Evolutionary conservation across 305 asterid species (phyloP).

Genomic region (Rubia balearica): DNA sequence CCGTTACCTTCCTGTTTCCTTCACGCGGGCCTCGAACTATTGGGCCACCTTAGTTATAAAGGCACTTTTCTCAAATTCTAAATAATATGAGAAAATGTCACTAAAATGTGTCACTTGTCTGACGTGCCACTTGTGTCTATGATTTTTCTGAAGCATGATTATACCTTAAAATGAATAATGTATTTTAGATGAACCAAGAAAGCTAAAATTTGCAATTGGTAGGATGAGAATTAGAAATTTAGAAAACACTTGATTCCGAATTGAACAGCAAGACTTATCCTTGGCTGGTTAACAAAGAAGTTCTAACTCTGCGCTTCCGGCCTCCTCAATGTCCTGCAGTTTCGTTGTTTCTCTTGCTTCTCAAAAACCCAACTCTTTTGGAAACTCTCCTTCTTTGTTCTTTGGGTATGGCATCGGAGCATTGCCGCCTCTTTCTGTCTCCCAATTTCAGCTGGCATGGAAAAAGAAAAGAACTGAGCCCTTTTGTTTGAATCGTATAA

Average conservation of each 20-base stretch:
- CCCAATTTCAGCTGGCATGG: slow-evolving; percentile 15
- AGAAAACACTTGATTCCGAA: not conserved
- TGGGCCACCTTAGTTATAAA: too few species aligned
- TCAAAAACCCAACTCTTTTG: not conserved
- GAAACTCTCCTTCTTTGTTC: not conserved
- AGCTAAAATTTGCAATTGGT: not conserved
- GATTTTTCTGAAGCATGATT: too few species aligned
- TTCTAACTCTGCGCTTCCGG: not conserved
- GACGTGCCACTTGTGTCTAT: too few species aligned
- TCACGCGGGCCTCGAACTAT: too few species aligned
- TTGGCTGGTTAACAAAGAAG: not conserved
- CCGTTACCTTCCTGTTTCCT: too few species aligned
- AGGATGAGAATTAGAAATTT: not conserved
- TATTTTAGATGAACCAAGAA: too few species aligned
- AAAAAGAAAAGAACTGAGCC: not conserved
- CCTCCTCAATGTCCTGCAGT: slow-evolving; percentile 6
- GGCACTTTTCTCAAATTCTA: too few species aligned
- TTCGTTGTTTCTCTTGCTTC: not conserved
- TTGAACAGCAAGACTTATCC: slow-evolving; percentile 3
- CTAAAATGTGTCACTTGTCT: too few species aligned
- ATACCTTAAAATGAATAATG: too few species aligned
- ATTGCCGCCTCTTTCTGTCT: slow-evolving; percentile 16
- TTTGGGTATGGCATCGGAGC: slow-evolving; percentile 21
- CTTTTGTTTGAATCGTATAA: slow-evolving; percentile 19
- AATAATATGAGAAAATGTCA: too few species aligned